Conservation (phyloP, 2,329 filamentous ascomycete genomes). For the Trichoderma sp. region DNA sequence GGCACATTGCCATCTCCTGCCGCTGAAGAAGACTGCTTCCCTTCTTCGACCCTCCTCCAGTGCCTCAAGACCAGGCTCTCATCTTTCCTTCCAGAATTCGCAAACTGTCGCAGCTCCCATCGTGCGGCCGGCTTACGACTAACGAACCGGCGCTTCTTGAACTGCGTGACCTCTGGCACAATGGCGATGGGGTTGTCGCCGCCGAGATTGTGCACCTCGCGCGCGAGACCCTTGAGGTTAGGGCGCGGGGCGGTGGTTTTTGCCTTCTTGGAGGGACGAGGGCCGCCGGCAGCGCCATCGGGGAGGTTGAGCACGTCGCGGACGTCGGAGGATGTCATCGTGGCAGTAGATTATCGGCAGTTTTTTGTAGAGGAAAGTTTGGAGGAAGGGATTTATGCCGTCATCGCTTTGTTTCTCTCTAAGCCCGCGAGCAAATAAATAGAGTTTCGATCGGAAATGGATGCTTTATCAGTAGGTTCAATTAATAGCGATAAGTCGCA, state of each 20-base stretch:
- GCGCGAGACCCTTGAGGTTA: conserved; percentile 62
- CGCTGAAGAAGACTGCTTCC: conserved; percentile 35
- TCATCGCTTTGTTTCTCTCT: conserved; percentile 12
- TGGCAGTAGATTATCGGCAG: conserved; percentile 25
- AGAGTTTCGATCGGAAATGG: background rate
- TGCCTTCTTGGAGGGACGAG: conserved; percentile 70
- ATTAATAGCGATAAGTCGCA: background rate
- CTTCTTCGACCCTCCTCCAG: conserved; percentile 67
- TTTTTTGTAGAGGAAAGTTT: background rate
- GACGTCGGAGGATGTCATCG: conserved; percentile 74
- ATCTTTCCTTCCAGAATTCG: conserved; percentile 73
- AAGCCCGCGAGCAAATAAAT: background rate
- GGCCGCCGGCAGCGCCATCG: conserved; percentile 47
- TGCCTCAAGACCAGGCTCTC: conserved; percentile 67
- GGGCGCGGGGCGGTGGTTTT: conserved; percentile 61
- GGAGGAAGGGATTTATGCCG: background rate
- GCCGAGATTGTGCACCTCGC: conserved; percentile 64
- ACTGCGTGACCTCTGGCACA: conserved; percentile 57
- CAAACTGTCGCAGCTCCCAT: conserved; percentile 71
- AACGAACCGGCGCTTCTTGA: conserved; percentile 57
- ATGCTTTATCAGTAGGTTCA: background rate
- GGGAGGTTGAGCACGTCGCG: conserved; percentile 85
- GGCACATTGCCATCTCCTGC: conserved; percentile 28
- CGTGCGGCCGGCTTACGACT: conserved; percentile 55
- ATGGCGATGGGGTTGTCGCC: conserved; percentile 67